Evolutionary conservation across 2,329 filamentous ascomycete species (phyloP).

Genomic region (Colletotrichum brevisporum): DNA sequence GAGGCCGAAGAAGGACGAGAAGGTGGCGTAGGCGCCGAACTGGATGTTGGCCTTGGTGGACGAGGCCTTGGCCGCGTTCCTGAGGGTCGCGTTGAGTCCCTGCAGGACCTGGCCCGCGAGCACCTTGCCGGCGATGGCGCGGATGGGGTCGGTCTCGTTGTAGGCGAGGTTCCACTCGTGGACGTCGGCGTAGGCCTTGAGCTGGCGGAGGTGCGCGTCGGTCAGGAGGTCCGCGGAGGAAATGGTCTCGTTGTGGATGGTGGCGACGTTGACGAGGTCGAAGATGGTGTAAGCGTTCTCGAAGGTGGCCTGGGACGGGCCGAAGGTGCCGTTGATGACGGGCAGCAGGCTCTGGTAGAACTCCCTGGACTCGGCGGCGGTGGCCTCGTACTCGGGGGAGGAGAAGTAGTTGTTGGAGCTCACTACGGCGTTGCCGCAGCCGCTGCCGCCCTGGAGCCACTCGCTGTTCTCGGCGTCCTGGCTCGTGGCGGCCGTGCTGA

Average conservation of each 20-base stretch:
- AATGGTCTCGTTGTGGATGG: conserved; percentile 74
- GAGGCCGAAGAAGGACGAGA: conserved; percentile 75
- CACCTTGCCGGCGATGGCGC: conserved; percentile 70
- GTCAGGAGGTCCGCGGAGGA: conserved; percentile 72
- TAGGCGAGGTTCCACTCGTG: conserved; percentile 89
- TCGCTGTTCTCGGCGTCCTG: conserved; percentile 68
- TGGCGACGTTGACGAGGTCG: conserved; percentile 72
- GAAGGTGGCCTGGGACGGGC: conserved; percentile 62
- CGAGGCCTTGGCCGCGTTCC: conserved; percentile 49
- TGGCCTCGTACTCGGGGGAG: conserved; percentile 60
- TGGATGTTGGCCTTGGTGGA: conserved; percentile 68
- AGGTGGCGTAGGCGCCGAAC: conserved; percentile 73
- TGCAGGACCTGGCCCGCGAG: conserved; percentile 69
- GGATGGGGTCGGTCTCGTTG: conserved; percentile 78
- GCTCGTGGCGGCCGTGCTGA: conserved; percentile 67
- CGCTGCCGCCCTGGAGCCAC: conserved; percentile 72
- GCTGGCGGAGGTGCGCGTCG: conserved; percentile 69
- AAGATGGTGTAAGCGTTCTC: conserved; percentile 75
- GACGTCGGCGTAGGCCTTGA: conserved; percentile 80
- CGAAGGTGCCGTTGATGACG: conserved; percentile 68
- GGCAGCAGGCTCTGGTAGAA: conserved; percentile 71
- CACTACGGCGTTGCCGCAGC: conserved; percentile 68
- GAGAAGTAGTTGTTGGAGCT: conserved; percentile 69
- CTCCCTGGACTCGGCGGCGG: conserved; percentile 66
- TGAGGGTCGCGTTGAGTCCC: conserved; percentile 66